phyloP scores from a whole-genome alignment of 139 green algal species.

The Spirogloea muscicola region DNA sequence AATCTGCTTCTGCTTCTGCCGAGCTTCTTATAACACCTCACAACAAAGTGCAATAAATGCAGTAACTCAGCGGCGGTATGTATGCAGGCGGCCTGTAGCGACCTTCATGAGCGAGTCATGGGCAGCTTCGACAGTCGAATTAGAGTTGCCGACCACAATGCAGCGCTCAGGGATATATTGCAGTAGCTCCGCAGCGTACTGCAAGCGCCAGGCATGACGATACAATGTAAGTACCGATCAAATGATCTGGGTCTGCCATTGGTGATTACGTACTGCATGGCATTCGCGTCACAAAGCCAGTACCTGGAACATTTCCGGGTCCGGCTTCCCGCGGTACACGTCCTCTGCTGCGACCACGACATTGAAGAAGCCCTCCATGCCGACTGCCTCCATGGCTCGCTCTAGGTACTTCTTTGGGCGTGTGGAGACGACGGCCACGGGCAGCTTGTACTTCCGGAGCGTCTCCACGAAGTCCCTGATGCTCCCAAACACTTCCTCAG shows the following conservation, averaged over 20 bases:
- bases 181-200: conserved; percentile 57
- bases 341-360: conserved; percentile 76
- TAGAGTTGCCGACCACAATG: conserved; percentile 81
- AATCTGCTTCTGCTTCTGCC: too few species aligned
- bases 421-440: conserved; percentile 70
- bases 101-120: conserved; percentile 88
- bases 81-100: not conserved
- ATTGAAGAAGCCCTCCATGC: conserved; percentile 65
- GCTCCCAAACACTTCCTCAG: too few species aligned
- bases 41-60: not conserved
- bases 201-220: too few species aligned
- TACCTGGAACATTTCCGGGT: conserved; percentile 63
- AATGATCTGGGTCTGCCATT: too few species aligned
- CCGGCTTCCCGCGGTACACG: conserved; percentile 62
- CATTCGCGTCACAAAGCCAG: too few species aligned
- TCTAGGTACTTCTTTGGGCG: conserved; percentile 56
- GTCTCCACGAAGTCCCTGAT: conserved; percentile 71
- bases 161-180: conserved; percentile 80
- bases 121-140: conserved; percentile 79
- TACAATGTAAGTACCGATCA: too few species aligned
- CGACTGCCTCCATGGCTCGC: conserved; percentile 52
- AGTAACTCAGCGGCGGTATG: not conserved
- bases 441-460: conserved; percentile 65
- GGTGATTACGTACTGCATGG: too few species aligned
- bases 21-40: not conserved